Evolutionary conservation across 1,284 basidiomycete species (phyloP).

Genomic region (Moniliella sp.): DNA sequence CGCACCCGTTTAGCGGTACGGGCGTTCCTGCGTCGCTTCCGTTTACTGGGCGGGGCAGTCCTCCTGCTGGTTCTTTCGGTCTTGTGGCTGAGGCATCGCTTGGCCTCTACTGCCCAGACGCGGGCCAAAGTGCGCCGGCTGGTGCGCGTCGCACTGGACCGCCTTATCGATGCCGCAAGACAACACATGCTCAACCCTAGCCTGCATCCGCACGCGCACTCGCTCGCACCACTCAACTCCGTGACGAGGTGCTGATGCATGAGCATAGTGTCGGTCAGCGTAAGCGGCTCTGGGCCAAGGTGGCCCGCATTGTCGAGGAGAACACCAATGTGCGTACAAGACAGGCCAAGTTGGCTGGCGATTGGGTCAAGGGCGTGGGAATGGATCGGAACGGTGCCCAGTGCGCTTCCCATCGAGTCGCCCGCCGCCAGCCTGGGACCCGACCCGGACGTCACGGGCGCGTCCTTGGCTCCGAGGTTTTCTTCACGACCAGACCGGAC

Average conservation of each 20-base stretch:
- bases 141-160: slow-evolving; percentile 9
- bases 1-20: slow-evolving; percentile 2
- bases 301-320: slow-evolving; percentile 66
- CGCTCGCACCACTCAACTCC: slow-evolving; percentile 70
- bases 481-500: too few species aligned
- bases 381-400: slow-evolving; percentile 39
- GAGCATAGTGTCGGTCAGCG: slow-evolving; percentile 52
- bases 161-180: slow-evolving; percentile 41
- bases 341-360: slow-evolving; percentile 65
- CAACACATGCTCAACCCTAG: slow-evolving; percentile 66
- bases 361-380: slow-evolving; percentile 41
- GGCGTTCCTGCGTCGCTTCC: slow-evolving; percentile 1
- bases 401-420: too few species aligned
- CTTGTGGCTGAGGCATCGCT: neutral
- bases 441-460: too few species aligned
- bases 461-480: too few species aligned
- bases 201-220: slow-evolving; percentile 51
- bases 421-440: too few species aligned
- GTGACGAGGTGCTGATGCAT: slow-evolving; percentile 65
- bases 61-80: too few species aligned
- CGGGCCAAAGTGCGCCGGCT: too few species aligned
- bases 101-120: too few species aligned
- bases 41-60: too few species aligned
- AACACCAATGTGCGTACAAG: slow-evolving; percentile 82
- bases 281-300: slow-evolving; percentile 58